Base-by-base conservation (phyloP, 768 basidiomycete genomes). In the Termitomyces sp. region DNA sequence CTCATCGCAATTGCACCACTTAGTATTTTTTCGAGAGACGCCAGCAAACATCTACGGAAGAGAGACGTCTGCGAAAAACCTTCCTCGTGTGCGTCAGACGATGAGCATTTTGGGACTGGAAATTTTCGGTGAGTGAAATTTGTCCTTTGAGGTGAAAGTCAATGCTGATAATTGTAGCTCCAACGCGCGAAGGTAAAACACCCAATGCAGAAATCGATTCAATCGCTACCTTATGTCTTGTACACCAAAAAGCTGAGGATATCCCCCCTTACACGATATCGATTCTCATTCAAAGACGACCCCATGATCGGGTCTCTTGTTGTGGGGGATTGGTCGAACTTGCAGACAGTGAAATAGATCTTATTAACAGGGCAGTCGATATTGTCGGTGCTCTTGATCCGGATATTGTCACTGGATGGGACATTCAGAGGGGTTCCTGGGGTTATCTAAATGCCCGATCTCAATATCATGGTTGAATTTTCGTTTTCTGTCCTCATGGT, bases 361-460 rank as follows among this genome's bases (percentile, higher is more conserved):
- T 98, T 5, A 74, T 98, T 57, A 95, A 97, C 66, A 72, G 73
- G 36, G 64, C 92, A 7, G 75, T 91, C 30, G 94, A 98, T 68
- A 72, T 85, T 32, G 82, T 97, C 0, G 67, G 83, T 26, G 82
- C 84, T 1, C 74, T 92, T 63, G 94, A 98, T 73, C 97, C 97
- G 0, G 97, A 99, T 70, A 87, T 98, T 43, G 67, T 98, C 8
- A 80, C 84, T 0, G 96, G 96, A 16, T 98, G 94, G 93, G 96
- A 99, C 61, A 79, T 96, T 13, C 93, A 97, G 68, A 76, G 77
- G 20, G 78, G 82, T 3, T 94, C 92, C 6, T 99, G 97, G 96
- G 95, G 95, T 0, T 98, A 93, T 71, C 74, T 97, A 1, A 75
- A 79, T 51, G 82, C 82, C n/a, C 81, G 96, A 44, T 89, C 84